Percentiles rank a stretch among this genome's conserved stretches.
Evolutionary conservation across 352 stramenopile species (phyloP).

Genomic region (Phytophthora hibernalis): DNA sequence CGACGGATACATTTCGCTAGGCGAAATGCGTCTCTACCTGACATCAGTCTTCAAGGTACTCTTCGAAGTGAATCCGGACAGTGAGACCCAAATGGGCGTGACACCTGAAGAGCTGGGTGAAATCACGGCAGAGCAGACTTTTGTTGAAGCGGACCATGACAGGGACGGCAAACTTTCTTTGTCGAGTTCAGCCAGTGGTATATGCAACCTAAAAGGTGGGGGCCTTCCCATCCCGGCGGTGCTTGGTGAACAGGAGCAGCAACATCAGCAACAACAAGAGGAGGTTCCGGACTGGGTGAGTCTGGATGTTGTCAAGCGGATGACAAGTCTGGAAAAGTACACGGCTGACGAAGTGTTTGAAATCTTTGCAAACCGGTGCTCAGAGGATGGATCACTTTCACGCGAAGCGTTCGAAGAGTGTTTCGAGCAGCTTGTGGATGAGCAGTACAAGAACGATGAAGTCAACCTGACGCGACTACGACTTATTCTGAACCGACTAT

Average conservation of each 20-base stretch:
- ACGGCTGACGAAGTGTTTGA: slow-evolving; percentile 87
- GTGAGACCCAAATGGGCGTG: slow-evolving; percentile 62
- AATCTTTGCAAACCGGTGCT: slow-evolving; percentile 84
- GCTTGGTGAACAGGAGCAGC: slow-evolving; percentile 26
- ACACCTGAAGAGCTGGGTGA: slow-evolving; percentile 73
- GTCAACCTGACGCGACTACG: slow-evolving; percentile 65
- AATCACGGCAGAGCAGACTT: slow-evolving; percentile 84
- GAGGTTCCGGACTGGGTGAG: slow-evolving; percentile 60
- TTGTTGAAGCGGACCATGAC: slow-evolving; percentile 79
- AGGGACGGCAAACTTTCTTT: slow-evolving; percentile 84
- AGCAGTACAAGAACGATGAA: slow-evolving; percentile 79
- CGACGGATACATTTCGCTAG: slow-evolving; percentile 86
- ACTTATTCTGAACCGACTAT: slow-evolving; percentile 79
- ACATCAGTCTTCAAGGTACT: slow-evolving; percentile 90
- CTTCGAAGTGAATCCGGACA: slow-evolving; percentile 83
- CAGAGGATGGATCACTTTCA: slow-evolving; percentile 79
- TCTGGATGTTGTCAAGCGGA: slow-evolving; percentile 82
- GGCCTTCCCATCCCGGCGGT: slow-evolving; percentile 28
- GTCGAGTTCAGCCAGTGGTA: slow-evolving; percentile 88
- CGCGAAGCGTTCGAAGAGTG: slow-evolving; percentile 85
- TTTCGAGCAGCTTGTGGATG: slow-evolving; percentile 86
- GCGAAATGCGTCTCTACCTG: slow-evolving; percentile 87
- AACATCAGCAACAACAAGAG: slow-evolving; percentile 35
- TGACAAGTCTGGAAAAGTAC: slow-evolving; percentile 87
- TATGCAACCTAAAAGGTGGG: slow-evolving; percentile 47